Percentiles rank a stretch among this genome's conserved stretches.
These are phyloP conservation scores for Geotrichum europaeum DNA, from an alignment of 1,139 yeast genomes.

Conservation along the genomic window DNA sequence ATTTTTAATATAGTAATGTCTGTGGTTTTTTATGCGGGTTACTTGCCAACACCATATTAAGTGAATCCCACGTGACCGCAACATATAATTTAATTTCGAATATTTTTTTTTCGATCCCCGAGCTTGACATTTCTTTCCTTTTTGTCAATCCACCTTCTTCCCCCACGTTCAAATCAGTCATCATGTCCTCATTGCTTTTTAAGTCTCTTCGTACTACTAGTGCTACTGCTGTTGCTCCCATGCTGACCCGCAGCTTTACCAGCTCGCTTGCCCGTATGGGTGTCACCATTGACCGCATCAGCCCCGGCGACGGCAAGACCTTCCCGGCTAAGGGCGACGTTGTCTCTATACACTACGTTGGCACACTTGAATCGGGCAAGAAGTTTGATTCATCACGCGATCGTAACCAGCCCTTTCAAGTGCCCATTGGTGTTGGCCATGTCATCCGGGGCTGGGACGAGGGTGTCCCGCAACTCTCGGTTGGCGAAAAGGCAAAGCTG, in stretches of 20 bases:
- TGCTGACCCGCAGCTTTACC: conserved; percentile 6
- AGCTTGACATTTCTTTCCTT: not conserved
- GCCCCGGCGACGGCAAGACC: conserved; percentile 64
- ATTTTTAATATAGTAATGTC: not conserved
- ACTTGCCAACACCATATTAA: not conserved
- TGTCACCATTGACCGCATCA: conserved; percentile 34
- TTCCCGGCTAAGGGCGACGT: conserved; percentile 82
- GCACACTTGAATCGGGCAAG: conserved; percentile 89
- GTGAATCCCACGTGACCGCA: not conserved
- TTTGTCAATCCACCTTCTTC: not conserved
- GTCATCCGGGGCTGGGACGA: conserved; percentile 96
- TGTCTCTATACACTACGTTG: conserved; percentile 85
- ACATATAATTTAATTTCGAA: not conserved
- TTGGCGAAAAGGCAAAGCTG: conserved; percentile 87
- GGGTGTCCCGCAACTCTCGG: conserved; percentile 82
- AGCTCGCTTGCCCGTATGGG: conserved; percentile 32
- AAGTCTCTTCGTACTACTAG: not conserved
- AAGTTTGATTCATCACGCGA: conserved; percentile 92
- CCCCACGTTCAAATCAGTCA: not conserved
- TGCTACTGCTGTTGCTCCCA: not conserved
- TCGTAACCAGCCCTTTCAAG: conserved; percentile 91
- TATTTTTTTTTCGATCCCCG: not conserved
- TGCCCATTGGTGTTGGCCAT: conserved; percentile 90
- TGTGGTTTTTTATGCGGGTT: not conserved
- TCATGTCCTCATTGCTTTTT: not conserved